These are phyloP conservation scores for Iris macrosiphon DNA, from an alignment of 106 monocot genomes.

Conservation along the genomic window DNA sequence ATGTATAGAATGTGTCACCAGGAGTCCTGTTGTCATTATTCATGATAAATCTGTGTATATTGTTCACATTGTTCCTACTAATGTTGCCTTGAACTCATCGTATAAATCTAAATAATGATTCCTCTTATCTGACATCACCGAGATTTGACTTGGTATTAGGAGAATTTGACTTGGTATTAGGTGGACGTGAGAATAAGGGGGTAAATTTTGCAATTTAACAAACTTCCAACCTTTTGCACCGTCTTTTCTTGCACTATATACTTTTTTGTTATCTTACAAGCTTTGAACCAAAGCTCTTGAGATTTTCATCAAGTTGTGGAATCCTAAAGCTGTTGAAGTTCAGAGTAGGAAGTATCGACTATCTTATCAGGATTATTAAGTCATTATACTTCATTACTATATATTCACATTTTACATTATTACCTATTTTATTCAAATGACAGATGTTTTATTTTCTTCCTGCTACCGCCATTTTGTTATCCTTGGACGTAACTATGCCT, in stretches of 20 bases:
- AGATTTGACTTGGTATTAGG: conserved; percentile 50
- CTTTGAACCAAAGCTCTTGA: not conserved
- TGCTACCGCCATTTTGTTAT: no score
- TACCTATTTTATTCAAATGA: no score
- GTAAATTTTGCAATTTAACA: conserved; percentile 28
- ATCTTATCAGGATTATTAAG: not conserved
- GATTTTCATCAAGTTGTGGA: not conserved
- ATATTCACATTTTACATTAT: no score
- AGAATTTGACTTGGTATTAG: no score
- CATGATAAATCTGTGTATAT: not conserved
- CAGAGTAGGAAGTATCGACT: not conserved
- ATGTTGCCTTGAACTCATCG: conserved; percentile 1
- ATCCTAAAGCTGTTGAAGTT: not conserved
- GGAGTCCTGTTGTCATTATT: not conserved
- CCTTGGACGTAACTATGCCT: no score
- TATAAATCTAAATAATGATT: conserved; percentile 29
- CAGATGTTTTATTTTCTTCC: no score
- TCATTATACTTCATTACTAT: no score
- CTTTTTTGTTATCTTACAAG: not conserved
- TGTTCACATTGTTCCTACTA: not conserved
- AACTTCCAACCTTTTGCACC: not conserved
- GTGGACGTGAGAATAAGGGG: conserved; percentile 68
- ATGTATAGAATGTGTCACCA: conserved; percentile 1
- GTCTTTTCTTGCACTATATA: not conserved
- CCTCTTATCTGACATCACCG: conserved; percentile 32